Percentiles rank a stretch among this genome's conserved stretches.
These are phyloP conservation scores for Rhodosporidiobolus sp. DNA, from an alignment of 768 basidiomycete species.

Conservation along the genomic window DNA sequence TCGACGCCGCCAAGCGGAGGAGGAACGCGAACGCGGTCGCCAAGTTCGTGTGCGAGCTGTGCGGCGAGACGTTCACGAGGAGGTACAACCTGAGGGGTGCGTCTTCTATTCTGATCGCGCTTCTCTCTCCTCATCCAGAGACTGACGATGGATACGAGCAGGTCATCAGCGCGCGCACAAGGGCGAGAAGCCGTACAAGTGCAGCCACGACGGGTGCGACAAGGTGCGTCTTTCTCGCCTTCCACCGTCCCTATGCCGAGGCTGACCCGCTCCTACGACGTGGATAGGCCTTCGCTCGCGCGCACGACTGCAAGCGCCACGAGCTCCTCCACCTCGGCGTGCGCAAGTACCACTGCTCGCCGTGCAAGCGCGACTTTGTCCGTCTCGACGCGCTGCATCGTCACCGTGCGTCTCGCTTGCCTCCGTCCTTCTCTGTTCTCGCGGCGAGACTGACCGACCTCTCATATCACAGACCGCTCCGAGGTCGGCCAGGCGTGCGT, in stretches of 20 bases:
- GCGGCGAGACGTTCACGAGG: constrained; percentile 82
- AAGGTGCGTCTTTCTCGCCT: constrained; percentile 52
- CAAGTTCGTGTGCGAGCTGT: constrained; percentile 48
- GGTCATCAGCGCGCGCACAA: constrained; percentile 93
- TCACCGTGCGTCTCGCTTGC: constrained; percentile 64
- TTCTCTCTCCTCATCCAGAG: neutral
- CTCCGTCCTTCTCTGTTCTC: neutral
- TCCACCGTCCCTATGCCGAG: too few relatives aligned
- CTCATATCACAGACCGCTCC: constrained; percentile 21
- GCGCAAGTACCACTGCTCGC: constrained; percentile 78
- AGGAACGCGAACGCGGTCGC: constrained; percentile 32
- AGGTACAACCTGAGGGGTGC: constrained; percentile 88
- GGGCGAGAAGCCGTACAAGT: constrained; percentile 78
- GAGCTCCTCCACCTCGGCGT: constrained; percentile 91
- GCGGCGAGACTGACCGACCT: neutral
- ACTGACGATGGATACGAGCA: constrained; percentile 44
- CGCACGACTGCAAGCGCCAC: constrained; percentile 95
- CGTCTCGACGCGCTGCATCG: constrained; percentile 91
- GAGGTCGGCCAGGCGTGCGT: constrained; percentile 40
- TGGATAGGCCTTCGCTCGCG: constrained; percentile 68
- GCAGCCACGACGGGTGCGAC: constrained; percentile 82
- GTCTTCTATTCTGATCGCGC: neutral
- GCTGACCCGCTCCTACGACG: neutral
- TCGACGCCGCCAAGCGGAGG: constrained; percentile 37
- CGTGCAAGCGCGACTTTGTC: constrained; percentile 89